Base-by-base conservation (phyloP, 768 basidiomycete genomes). In the Crassisporium funariophilum region DNA sequence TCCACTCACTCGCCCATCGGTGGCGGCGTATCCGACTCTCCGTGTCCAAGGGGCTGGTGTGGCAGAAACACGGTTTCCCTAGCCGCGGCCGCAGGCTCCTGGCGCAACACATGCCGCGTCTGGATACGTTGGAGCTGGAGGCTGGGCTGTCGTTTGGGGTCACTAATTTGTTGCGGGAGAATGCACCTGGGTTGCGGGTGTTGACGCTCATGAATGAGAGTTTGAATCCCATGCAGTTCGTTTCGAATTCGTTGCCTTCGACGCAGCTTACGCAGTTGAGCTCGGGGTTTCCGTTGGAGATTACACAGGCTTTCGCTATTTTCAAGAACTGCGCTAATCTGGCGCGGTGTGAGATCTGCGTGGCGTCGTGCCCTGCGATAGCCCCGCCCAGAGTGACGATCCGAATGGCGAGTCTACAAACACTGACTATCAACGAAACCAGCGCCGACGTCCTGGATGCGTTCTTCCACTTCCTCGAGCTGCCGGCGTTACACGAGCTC, bases 31-130 rank as follows among this genome's bases (percentile, higher is more conserved):
- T 49, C 12, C 23, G 35, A 41, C 21, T 49, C 12, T 49, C 47
- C 9, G 34, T 42, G 4, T 31, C 16, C 9, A 49, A 49, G 41
- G 29, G 29, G 8, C 23, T 43, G 16, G 41, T 49, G 12, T 49
- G 47, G 47, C 47, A 49, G 17, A 24, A 34, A 20, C 41, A 49
- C 23, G 41, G 41, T 19, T 49, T 49, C 41, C 47, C 47, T 6
- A 49, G 38, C 16, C 21, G 47, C 12, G 41, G 25, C 4, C 15
- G 39, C 12, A 49, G 37, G 23, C 35, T 49, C 2, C 41, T 49
- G 22, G 25, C 31, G 34, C 27, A 43, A 21, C 33, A 16, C 5
- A 49, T 49, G 47, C 33, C 47, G 16, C 4, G 8, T 3, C 19
- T 49, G 5, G 20, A 35, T 11, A 49, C 34, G 19, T 35, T 49